Evolutionary conservation across 1,139 yeast genomes (phyloP).

Genomic region (Yamadazyma spencermartinsiae): DNA sequence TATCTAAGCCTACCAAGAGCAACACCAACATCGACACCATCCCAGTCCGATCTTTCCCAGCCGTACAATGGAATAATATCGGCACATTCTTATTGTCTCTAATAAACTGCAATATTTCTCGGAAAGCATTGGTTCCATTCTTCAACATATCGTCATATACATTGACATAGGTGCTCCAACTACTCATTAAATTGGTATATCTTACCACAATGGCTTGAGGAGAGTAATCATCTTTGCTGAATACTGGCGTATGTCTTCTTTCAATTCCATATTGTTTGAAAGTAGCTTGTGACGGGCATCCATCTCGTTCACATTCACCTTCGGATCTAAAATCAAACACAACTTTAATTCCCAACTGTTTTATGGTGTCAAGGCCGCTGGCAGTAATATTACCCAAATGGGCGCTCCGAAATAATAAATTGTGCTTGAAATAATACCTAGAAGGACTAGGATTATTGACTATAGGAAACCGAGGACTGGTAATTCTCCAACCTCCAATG

Average conservation of each 20-base stretch:
- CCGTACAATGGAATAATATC: conserved; percentile 74
- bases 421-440: conserved; percentile 51
- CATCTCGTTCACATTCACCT: conserved; percentile 56
- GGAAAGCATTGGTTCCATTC: conserved; percentile 48
- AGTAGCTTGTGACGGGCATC: conserved; percentile 31
- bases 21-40: conserved; percentile 67
- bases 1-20: conserved; percentile 63
- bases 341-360: conserved; percentile 49
- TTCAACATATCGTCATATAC: conserved; percentile 64
- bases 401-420: conserved; percentile 64
- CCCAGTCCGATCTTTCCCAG: conserved; percentile 89
- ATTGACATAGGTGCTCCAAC: conserved; percentile 62
- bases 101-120: conserved; percentile 50
- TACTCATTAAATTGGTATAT: conserved; percentile 55
- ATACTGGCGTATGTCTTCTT: conserved; percentile 63
- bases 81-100: conserved; percentile 46
- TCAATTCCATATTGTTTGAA: conserved; percentile 44
- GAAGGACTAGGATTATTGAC: conserved; percentile 8
- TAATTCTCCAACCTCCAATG: conserved; percentile 70
- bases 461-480: conserved; percentile 27
- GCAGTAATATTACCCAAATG: conserved; percentile 52
- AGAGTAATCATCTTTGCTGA: conserved; percentile 54
- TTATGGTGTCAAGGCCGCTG: conserved; percentile 42
- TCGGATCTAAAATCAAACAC: conserved; percentile 72
- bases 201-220: conserved; percentile 66